Conservation (phyloP, 2,329 filamentous ascomycete genomes). For the Trichoderma harzianum region DNA sequence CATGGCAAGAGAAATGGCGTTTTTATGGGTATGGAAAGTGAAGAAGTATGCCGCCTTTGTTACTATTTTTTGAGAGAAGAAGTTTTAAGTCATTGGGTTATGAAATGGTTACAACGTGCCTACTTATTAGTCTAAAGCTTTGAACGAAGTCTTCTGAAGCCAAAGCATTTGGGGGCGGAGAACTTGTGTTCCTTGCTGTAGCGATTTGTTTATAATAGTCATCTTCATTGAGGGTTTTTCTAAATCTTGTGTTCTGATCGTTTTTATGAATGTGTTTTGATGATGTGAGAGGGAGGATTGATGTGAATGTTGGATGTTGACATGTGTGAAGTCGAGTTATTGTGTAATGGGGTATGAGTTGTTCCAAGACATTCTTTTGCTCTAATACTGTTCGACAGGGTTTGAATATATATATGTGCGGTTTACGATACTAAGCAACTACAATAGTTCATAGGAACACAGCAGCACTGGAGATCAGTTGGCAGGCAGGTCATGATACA, state of each 20-base stretch:
- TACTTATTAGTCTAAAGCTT: background rate
- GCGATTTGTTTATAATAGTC: conserved; percentile 7
- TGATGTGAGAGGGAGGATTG: background rate
- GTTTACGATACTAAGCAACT: background rate
- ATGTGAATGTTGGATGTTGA: background rate
- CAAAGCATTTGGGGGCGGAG: background rate
- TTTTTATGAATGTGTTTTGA: background rate
- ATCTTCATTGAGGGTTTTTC: background rate
- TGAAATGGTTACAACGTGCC: background rate
- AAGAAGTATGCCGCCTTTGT: background rate
- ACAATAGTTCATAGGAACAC: background rate
- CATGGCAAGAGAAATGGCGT: conserved; percentile 14
- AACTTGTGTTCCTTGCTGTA: background rate
- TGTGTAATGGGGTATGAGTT: background rate
- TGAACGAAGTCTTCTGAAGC: background rate
- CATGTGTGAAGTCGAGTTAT: background rate
- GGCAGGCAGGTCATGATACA: background rate
- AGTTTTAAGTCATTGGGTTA: conserved; percentile 3
- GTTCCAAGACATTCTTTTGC: background rate
- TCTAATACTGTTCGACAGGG: background rate
- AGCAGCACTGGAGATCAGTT: background rate
- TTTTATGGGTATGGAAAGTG: conserved; percentile 8
- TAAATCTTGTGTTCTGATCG: background rate
- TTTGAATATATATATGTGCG: background rate
- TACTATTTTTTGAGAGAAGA: conserved; percentile 4